Evolutionary conservation across 73 alveolate genomes (phyloP), one percentile per base, ranked within the genome.

Genomic region (Uronychia binucleata): DNA sequence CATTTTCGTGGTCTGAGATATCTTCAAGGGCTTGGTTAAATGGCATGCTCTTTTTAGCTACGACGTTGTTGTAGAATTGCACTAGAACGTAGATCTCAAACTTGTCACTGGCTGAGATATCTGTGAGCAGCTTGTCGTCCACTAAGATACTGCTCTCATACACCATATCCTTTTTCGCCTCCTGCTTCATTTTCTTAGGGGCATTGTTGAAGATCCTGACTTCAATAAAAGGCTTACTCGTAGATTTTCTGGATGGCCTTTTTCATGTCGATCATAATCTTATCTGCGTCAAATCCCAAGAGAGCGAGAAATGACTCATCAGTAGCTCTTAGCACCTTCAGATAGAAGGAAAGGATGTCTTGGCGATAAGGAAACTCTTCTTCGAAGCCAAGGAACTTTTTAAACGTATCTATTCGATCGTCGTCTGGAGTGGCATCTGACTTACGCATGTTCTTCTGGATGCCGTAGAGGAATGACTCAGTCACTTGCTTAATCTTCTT

Each of bases 321-420:
- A n/a, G 89, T 82, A n/a, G 67, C 83, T 82, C 77, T 67, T 83
- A 82, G 33, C 1, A 82, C 25, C 32, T 58, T 60, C 1, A 82
- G 59, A 35, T 74, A 74, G 59, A 82, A 74, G 28, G 31, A 32
- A 27, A 82, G 83, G 0, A 82, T 77, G 32, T 82, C 89, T 28
- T 58, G 33, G 13, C 34, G 82, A 74, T 74, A 82, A 74, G 31
- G 60, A 34, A 74, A 78, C n/a, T 59, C 82, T 0, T 35, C 83
- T 19, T 32, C 31, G 34, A 82, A 82, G 25, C 89, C 89, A 0
- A 82, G 11, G 59, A 82, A 82, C 26, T 34, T 60, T 1, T 31
- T 75, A 29, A 82, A 82, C 0, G 83, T 34, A 25, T 57, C 83
- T 0, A 82, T 74, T 32, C 89, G 30, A 8, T 82, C 89, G 30